Evolutionary conservation across 2,329 filamentous ascomycete genomes (phyloP).

Genomic region (Trichoderma sp.): DNA sequence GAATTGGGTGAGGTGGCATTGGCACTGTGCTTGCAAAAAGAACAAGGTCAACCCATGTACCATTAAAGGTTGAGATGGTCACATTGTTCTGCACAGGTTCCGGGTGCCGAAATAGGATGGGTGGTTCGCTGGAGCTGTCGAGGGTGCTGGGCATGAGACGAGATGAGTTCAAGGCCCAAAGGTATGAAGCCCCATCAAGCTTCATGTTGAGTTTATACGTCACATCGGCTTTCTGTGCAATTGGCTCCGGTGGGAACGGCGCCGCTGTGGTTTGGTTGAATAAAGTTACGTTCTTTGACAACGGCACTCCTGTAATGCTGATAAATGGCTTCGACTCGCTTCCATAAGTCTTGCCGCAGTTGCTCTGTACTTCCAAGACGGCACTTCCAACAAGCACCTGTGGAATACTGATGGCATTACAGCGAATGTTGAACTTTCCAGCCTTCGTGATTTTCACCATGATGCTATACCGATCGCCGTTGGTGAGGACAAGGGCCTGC

Average conservation of each 20-base stretch:
- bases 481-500: conserved; percentile 47
- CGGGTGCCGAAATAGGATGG: conserved; percentile 48
- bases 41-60: conserved; percentile 57
- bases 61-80: conserved; percentile 46
- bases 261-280: conserved; percentile 44
- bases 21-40: conserved; percentile 43
- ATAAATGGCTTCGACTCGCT: conserved; percentile 44
- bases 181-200: conserved; percentile 44
- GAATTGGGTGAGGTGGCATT: conserved; percentile 57
- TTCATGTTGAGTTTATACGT: conserved; percentile 45
- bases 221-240: conserved; percentile 43
- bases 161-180: conserved; percentile 53
- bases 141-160: conserved; percentile 40
- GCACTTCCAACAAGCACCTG: conserved; percentile 57
- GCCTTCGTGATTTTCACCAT: conserved; percentile 46
- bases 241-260: conserved; percentile 47
- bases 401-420: conserved; percentile 46
- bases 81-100: conserved; percentile 40
- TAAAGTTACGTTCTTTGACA: conserved; percentile 41
- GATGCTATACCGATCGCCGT: conserved; percentile 53
- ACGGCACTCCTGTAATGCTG: conserved; percentile 46
- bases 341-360: background rate
- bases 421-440: conserved; percentile 54
- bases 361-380: conserved; percentile 39
- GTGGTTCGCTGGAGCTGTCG: conserved; percentile 32